Percentiles rank a stretch among this genome's conserved stretches.
phyloP scores from a whole-genome alignment of 805 yeast species.

The Spathaspora girioi region DNA sequence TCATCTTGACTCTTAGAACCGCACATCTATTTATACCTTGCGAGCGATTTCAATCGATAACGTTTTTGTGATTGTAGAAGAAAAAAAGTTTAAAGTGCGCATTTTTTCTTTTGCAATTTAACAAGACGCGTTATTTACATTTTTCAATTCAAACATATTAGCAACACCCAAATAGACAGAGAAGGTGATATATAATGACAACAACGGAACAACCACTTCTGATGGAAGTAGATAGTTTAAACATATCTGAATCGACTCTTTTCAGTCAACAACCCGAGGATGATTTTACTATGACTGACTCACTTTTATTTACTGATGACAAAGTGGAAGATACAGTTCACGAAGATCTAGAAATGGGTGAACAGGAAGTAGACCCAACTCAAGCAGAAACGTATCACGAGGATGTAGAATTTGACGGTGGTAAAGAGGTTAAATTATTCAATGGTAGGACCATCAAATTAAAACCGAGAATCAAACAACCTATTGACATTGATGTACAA shows the following conservation, averaged over 20 bases:
- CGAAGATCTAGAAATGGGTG: neutral
- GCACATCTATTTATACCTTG: too few species aligned
- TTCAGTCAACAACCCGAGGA: neutral
- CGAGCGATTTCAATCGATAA: too few species aligned
- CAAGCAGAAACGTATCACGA: neutral
- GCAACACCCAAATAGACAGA: neutral
- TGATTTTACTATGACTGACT: neutral
- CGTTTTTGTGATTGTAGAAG: too few species aligned
- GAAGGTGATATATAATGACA: neutral
- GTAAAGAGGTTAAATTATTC: conserved; percentile 16
- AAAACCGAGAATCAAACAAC: conserved; percentile 5
- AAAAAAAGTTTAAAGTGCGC: too few species aligned
- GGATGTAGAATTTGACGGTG: neutral
- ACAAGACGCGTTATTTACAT: neutral
- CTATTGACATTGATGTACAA: neutral
- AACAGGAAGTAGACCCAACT: neutral
- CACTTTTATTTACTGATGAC: neutral
- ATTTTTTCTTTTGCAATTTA: neutral
- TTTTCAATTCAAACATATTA: neutral
- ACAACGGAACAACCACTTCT: neutral
- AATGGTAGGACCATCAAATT: conserved; percentile 15
- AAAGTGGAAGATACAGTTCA: neutral
- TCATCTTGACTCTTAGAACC: too few species aligned
- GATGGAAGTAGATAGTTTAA: neutral
- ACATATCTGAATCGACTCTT: neutral